These are phyloP conservation scores for Chalciporus sphaerocephalus DNA, from an alignment of 768 basidiomycete genomes.

Conservation along the genomic window DNA sequence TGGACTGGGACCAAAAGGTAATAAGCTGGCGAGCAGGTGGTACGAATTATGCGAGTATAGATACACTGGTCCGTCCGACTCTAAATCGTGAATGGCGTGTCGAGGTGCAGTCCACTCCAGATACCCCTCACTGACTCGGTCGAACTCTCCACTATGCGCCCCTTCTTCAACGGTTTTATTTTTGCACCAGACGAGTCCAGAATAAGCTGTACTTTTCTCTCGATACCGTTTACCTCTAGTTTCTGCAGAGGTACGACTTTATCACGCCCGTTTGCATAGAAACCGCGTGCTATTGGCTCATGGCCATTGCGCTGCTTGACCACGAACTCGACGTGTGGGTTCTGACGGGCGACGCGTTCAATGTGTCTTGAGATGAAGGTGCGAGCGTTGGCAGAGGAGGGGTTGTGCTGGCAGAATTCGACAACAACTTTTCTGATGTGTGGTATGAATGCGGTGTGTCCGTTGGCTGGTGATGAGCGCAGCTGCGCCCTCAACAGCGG, in stretches of 20 bases:
- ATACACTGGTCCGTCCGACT: slow-evolving; percentile 5
- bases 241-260: slow-evolving; percentile 82
- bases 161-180: slow-evolving; percentile 71
- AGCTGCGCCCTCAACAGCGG: slow-evolving; percentile 46
- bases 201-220: slow-evolving; percentile 75
- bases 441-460: slow-evolving; percentile 68
- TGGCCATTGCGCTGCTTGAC: slow-evolving; percentile 69
- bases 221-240: slow-evolving; percentile 68
- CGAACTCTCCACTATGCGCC: slow-evolving; percentile 65
- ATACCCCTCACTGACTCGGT: slow-evolving; percentile 82
- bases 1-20: neutral
- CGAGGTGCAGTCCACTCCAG: slow-evolving; percentile 85
- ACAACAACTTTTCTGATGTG: slow-evolving; percentile 83
- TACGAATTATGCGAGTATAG: slow-evolving; percentile 1
- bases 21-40: neutral
- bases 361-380: slow-evolving; percentile 62
- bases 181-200: slow-evolving; percentile 86
- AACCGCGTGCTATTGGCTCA: slow-evolving; percentile 78
- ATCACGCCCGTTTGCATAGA: slow-evolving; percentile 85
- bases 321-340: slow-evolving; percentile 84
- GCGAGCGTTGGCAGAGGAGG: slow-evolving; percentile 69
- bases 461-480: slow-evolving; percentile 65
- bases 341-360: slow-evolving; percentile 57
- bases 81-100: slow-evolving; percentile 56
- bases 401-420: slow-evolving; percentile 82